Evolutionary conservation across 345 rosid genomes (phyloP).

Genomic region (Noccaea caerulescens): DNA sequence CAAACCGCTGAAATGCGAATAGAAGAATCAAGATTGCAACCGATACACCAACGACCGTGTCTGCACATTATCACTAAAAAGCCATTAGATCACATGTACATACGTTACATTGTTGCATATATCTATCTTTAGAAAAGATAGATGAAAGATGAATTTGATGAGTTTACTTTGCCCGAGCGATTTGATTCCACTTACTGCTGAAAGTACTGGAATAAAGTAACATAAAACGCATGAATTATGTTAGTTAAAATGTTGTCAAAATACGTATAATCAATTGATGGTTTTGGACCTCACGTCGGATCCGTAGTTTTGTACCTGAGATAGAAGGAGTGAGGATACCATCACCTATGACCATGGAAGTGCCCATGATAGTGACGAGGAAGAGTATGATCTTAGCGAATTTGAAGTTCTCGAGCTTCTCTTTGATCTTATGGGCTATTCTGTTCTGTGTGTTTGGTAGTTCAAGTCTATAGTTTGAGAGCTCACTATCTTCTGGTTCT

Average conservation of each 20-base stretch:
- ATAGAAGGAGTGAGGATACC: conserved; percentile 82
- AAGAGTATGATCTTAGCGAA: conserved; percentile 53
- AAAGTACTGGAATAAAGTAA: conserved; percentile 54
- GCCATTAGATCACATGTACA: background rate
- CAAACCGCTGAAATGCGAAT: conserved; percentile 61
- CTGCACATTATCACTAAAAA: conserved; percentile 43
- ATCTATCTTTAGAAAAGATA: background rate
- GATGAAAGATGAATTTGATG: background rate
- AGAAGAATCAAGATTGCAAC: conserved; percentile 57
- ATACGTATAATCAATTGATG: background rate
- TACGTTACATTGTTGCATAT: background rate
- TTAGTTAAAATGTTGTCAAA: background rate
- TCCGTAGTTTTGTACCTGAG: conserved; percentile 53
- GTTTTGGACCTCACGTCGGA: background rate
- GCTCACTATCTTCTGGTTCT: conserved; percentile 66
- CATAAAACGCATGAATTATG: background rate
- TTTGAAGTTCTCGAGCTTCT: conserved; percentile 53
- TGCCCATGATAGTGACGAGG: conserved; percentile 68
- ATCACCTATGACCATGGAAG: conserved; percentile 87
- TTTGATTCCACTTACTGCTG: conserved; percentile 74
- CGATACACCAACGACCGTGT: conserved; percentile 65
- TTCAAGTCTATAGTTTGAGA: conserved; percentile 68
- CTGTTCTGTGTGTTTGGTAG: conserved; percentile 48
- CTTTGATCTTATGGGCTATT: conserved; percentile 55
- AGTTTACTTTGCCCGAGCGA: conserved; percentile 64